Base-by-base conservation (phyloP, 306 rosid species). In the Fagus sylvatica region DNA sequence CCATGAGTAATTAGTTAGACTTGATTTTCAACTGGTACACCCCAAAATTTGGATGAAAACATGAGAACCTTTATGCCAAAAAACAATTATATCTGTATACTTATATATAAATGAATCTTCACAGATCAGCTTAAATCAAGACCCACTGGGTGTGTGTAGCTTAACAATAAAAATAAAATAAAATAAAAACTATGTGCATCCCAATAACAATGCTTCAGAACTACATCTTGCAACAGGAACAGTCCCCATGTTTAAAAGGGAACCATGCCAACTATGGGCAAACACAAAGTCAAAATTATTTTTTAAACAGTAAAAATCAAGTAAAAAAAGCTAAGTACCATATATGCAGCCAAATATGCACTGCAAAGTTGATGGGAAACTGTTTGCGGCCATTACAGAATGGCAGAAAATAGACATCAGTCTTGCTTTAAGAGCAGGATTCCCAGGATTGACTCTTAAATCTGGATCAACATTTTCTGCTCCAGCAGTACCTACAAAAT, bases 291-390 rank as follows among this genome's bases (percentile, higher is more conserved):
- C 34, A 74, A 39, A 33, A 67, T 55, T 72, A 64, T 55, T 8
- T 46, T 46, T 8, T 46, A 2, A 46, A 46, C 2, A 8, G 9
- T 1, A 8, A 43, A 46, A 10, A 2, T 9, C 0, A 73, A 51
- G n/a, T 37, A 72, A 36, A 74, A 53, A 22, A 65, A 86, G 28
- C 77, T 48, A 28, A 80, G 42, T 87, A 94, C 98, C 98, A 76
- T 92, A 94, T 77, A 94, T 88, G 90, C 97, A 90, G 68, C 92
- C 88, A 91, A 94, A 94, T 82, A 94, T 92, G 88, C 98, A 92
- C 85, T 94, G 98, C 89, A 94, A 80, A 64, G 98, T 89, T 72
- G 97, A 81, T 15, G 98, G 98, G 78, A 94, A 92, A 89, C 94
- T 89, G 82, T 94, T 92, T 74, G 98, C 97, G 51, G 98, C 96